Evolutionary conservation across 345 rosid species (phyloP).

Genomic region (Acer negundo): DNA sequence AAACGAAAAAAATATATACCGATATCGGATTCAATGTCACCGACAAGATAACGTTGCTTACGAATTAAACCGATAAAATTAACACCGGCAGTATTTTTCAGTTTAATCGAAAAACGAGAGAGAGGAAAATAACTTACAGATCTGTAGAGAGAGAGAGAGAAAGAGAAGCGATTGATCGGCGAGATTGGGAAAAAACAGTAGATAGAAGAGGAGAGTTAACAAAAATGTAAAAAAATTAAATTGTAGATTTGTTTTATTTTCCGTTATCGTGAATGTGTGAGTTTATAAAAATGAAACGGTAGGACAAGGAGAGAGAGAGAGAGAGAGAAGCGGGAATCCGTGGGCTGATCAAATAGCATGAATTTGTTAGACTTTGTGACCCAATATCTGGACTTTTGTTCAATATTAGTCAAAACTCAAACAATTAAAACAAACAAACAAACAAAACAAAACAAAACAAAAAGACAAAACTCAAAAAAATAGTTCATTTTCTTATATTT

Average conservation of each 20-base stretch:
- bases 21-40: background rate
- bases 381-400: background rate
- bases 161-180: constrained; percentile 1
- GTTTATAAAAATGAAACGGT: constrained; percentile 20
- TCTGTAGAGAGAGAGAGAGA: constrained; percentile 31
- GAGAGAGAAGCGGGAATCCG: constrained; percentile 62
- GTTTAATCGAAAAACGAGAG: background rate
- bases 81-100: background rate
- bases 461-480: too few relatives aligned
- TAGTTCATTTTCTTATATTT: too few relatives aligned
- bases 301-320: constrained; percentile 33
- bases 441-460: too few relatives aligned
- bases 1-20: background rate
- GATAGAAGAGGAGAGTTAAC: background rate
- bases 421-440: background rate
- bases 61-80: background rate
- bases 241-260: background rate
- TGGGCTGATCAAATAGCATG: constrained; percentile 22
- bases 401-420: background rate
- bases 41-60: background rate
- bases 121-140: constrained; percentile 38
- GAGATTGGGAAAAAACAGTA: background rate
- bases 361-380: constrained; percentile 6
- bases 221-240: background rate
- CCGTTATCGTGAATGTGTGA: background rate